Conservation (phyloP, 768 basidiomycete species). For the Boletales sp. region DNA sequence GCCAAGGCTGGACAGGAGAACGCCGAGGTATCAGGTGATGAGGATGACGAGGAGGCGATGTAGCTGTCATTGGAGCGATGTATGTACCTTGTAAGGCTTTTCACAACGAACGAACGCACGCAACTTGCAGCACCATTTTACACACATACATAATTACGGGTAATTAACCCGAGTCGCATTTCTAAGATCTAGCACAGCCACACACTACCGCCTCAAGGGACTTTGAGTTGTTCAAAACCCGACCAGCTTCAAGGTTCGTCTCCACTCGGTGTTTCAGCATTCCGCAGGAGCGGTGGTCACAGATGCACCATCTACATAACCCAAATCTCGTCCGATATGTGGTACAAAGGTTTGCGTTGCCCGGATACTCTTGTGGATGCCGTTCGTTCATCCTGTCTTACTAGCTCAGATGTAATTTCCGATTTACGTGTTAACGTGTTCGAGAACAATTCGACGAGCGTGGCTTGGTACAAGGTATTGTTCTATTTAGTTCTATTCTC, state of each 20-base stretch:
- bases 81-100: too few species aligned
- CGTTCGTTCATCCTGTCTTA: background rate
- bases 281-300: background rate
- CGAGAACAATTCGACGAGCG: conserved; percentile 51
- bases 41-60: conserved; percentile 66
- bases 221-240: background rate
- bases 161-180: too few species aligned
- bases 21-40: conserved; percentile 93
- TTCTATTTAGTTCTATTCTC: background rate
- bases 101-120: too few species aligned
- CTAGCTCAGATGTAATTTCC: conserved; percentile 69
- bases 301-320: conserved; percentile 22
- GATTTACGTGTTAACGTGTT: conserved; percentile 65
- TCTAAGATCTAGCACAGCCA: too few species aligned
- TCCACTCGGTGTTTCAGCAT: background rate
- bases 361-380: background rate
- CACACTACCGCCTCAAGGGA: too few species aligned
- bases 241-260: conserved; percentile 2
- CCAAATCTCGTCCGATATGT: conserved; percentile 30
- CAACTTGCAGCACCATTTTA: too few species aligned
- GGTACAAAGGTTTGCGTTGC: conserved; percentile 26
- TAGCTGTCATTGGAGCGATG: conserved; percentile 3
- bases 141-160: too few species aligned
- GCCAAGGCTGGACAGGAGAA: conserved; percentile 92
- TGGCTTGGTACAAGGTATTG: conserved; percentile 74